These are phyloP conservation scores for Funneliformis caledonium DNA, from an alignment of 371 early-diverging fungal species.

Conservation along the genomic window DNA sequence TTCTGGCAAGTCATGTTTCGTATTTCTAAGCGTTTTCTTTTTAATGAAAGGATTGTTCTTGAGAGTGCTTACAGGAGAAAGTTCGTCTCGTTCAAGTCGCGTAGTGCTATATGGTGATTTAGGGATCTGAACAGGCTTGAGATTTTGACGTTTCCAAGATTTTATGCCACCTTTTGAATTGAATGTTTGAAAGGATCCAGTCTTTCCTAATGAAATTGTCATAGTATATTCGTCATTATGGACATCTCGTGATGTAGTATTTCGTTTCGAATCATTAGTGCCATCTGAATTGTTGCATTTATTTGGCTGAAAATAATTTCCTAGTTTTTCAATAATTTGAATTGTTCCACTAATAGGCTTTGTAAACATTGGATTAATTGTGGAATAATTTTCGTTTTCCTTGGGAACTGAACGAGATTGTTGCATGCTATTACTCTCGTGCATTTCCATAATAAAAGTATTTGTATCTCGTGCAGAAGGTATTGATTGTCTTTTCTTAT, in stretches of 20 bases:
- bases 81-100: background rate
- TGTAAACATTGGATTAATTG: background rate
- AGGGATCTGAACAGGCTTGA: conserved; percentile 1
- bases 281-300: background rate
- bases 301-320: background rate
- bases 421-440: background rate
- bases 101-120: conserved; percentile 22
- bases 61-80: conserved; percentile 12
- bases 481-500: background rate
- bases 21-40: background rate
- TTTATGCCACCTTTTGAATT: background rate
- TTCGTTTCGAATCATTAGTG: background rate
- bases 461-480: conserved; percentile 16
- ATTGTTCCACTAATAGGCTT: background rate
- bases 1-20: conserved; percentile 24
- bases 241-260: background rate
- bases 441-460: conserved; percentile 11
- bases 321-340: background rate
- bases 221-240: background rate
- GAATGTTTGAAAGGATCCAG: conserved; percentile 16
- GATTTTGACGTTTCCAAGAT: background rate
- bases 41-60: background rate
- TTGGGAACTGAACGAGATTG: background rate
- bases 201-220: background rate
- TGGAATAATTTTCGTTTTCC: background rate